phyloP scores from a whole-genome alignment of 306 rosid genomes.

The Dryas octopetala region DNA sequence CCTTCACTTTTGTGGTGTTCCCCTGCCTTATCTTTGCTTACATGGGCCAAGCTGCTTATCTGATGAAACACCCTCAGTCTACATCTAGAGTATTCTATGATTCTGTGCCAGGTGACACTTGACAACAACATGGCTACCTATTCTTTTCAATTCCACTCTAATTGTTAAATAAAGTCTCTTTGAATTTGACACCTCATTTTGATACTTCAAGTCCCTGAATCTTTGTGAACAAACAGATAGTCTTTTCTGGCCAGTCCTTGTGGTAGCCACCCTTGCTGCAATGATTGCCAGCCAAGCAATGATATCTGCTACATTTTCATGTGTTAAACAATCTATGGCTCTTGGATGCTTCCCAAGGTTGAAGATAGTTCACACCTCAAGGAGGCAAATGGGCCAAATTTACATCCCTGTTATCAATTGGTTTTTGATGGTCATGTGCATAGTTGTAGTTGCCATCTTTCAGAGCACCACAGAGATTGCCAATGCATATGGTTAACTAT shows the following conservation, averaged over 20 bases:
- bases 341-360: conserved; percentile 98
- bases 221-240: conserved; percentile 53
- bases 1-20: conserved; percentile 83
- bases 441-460: conserved; percentile 75
- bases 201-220: conserved; percentile 22
- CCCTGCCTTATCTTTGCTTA: conserved; percentile 95
- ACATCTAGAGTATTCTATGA: conserved; percentile 61
- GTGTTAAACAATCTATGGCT: conserved; percentile 97
- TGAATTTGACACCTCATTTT: conserved; percentile 11
- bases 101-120: conserved; percentile 85
- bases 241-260: conserved; percentile 94
- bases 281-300: conserved; percentile 99
- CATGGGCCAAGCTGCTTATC: conserved; percentile 96
- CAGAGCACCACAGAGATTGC: conserved; percentile 88
- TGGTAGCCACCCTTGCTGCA: conserved; percentile 88
- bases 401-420: conserved; percentile 89
- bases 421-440: conserved; percentile 93
- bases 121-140: conserved; percentile 19
- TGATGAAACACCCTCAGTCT: conserved; percentile 52
- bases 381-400: conserved; percentile 83
- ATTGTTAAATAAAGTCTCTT: conserved; percentile 13
- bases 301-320: conserved; percentile 98
- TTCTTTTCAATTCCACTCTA: conserved; percentile 1
- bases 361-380: conserved; percentile 94
- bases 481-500: conserved; percentile 83